Evolutionary conservation across 1,139 yeast species (phyloP), one percentile per base, ranked within the genome.

Genomic region (Pichia sp.): DNA sequence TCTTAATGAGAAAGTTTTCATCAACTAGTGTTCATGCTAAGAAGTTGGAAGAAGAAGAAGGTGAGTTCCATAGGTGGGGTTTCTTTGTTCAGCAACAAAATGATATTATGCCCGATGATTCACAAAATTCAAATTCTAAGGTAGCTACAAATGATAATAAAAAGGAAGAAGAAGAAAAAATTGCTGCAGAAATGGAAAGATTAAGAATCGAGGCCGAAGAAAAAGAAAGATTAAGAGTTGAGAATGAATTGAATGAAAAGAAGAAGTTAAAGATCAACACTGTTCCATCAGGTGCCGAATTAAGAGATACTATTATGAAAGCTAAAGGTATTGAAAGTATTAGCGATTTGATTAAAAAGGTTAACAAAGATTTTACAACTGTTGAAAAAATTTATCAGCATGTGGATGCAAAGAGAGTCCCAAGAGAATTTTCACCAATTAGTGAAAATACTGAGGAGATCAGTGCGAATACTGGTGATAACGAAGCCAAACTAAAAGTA

Each of bases 11-110:
- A 57, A 77, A 81, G 4, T 69, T 79, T 7, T 81, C 88, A 1
- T 84, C 78, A 54, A 80, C 87, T 0, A 80, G 86, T 0, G 60
- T 77, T 7, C 80, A 80, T 56, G 85, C 89, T 22, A 84, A 80
- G 62, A 79, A 76, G 55, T 88, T 84, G 63, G 96, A 88, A 59
- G 80, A 82, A 54, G 97, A 89, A 65, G 97, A 89, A 70, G 97
- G 96, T 56, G 95, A 86, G 60, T 74, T 88, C 53, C 96, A 87
- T 66, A 80, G 85, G 65, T 79, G 87, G 79, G 95, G 95, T 16
- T 78, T 76, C 59, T 82, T 79, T 59, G 80, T 83, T 57, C 85
- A 82, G 60, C 85, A 79, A 60, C 75, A 80, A 52, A 66, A 71
- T 30, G 70, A 70, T 24, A 58, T 71, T 24, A 63, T 69, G 53